Evolutionary conservation across 345 rosid genomes (phyloP).

Genomic region (Eucalyptus pauciflora): DNA sequence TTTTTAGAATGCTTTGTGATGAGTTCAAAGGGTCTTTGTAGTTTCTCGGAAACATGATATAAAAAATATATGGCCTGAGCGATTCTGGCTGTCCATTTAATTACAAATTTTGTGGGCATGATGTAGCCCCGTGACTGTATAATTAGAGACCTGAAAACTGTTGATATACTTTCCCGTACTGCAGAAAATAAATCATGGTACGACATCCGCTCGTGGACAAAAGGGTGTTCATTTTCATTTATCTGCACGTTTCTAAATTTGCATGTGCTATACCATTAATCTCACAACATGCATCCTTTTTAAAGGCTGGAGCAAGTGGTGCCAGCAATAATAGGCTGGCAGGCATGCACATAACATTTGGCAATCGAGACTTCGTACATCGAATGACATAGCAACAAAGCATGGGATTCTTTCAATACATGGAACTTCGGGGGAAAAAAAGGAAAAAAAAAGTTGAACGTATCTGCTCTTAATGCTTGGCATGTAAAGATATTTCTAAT

Average conservation of each 20-base stretch:
- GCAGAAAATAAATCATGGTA: neutral
- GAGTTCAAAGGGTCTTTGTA: neutral
- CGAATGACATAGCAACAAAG: neutral
- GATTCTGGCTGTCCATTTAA: neutral
- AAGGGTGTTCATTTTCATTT: neutral
- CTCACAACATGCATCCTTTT: neutral
- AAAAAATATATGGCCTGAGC: neutral
- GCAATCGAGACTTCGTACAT: neutral
- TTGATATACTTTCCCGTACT: neutral
- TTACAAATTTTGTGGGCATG: neutral
- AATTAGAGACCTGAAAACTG: neutral
- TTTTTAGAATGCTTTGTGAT: neutral
- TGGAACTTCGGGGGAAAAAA: accelerated
- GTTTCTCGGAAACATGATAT: neutral
- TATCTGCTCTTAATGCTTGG: neutral
- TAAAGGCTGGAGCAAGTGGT: neutral
- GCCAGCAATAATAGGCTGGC: neutral
- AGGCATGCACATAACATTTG: neutral
- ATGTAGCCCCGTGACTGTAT: neutral
- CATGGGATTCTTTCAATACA: neutral
- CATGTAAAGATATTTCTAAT: neutral
- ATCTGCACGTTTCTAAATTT: neutral
- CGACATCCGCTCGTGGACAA: neutral
- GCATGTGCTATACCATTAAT: neutral
- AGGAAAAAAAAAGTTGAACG: neutral